Evolutionary conservation across 345 rosid species (phyloP).

Genomic region (Pistacia vera): DNA sequence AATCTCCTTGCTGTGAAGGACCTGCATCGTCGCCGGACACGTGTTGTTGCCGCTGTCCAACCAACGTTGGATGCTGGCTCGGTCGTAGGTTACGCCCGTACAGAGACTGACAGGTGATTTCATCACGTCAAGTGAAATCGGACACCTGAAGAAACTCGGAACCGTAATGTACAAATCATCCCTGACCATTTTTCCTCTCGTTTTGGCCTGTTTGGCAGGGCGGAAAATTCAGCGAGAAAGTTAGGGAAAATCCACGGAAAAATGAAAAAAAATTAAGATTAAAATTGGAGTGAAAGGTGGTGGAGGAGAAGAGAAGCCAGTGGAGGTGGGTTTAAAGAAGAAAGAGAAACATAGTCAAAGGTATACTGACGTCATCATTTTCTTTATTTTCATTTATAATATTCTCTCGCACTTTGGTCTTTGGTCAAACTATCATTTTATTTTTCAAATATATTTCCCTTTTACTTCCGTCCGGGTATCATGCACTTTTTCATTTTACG

Average conservation of each 20-base stretch:
- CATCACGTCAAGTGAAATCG: constrained; percentile 97
- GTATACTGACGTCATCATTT: constrained; percentile 46
- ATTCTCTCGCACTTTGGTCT: constrained; percentile 19
- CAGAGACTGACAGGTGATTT: constrained; percentile 87
- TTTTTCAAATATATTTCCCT: neutral
- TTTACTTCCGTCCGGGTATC: constrained; percentile 4
- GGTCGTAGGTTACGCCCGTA: constrained; percentile 97
- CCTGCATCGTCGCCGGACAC: constrained; percentile 97
- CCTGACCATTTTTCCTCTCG: constrained; percentile 37
- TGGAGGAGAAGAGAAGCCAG: constrained; percentile 1
- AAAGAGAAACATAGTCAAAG: constrained; percentile 50
- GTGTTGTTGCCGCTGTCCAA: constrained; percentile 86
- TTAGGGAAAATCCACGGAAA: neutral
- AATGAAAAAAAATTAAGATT: neutral
- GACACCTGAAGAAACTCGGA: constrained; percentile 85
- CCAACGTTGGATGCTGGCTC: constrained; percentile 86
- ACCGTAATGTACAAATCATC: constrained; percentile 72
- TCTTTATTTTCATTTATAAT: constrained; percentile 9
- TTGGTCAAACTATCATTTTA: constrained; percentile 43
- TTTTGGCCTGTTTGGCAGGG: constrained; percentile 24
- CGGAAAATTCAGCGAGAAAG: constrained; percentile 10
- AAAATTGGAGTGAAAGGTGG: constrained; percentile 4
- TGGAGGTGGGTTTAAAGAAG: constrained; percentile 49
- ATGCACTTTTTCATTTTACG: neutral
- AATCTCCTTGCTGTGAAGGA: constrained; percentile 64